Evolutionary conservation across 495 filamentous ascomycete genomes (phyloP).

Genomic region (Penicillium parvum): DNA sequence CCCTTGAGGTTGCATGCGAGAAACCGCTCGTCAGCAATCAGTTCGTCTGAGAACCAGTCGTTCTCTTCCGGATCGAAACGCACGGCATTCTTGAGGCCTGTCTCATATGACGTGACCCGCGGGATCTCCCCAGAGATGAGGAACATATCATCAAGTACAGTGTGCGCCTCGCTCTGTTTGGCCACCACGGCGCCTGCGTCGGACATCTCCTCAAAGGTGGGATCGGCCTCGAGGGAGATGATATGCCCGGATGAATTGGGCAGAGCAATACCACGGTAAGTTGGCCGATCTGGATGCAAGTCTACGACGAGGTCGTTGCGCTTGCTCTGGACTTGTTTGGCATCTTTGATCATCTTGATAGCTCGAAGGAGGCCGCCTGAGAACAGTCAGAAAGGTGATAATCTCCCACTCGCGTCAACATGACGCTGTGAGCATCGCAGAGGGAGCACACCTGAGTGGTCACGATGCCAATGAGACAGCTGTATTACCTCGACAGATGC

Average conservation of each 20-base stretch:
- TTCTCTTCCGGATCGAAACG: slow-evolving; percentile 40
- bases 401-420: neutral
- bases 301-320: slow-evolving; percentile 40
- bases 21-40: slow-evolving; percentile 56
- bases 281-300: slow-evolving; percentile 52
- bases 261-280: slow-evolving; percentile 48
- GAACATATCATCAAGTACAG: slow-evolving; percentile 52
- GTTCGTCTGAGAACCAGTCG: slow-evolving; percentile 52
- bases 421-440: neutral
- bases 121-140: slow-evolving; percentile 57
- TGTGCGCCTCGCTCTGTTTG: slow-evolving; percentile 45
- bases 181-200: slow-evolving; percentile 42
- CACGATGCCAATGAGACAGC: slow-evolving; percentile 67
- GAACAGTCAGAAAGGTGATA: slow-evolving; percentile 4
- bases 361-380: slow-evolving; percentile 46
- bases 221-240: slow-evolving; percentile 55
- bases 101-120: slow-evolving; percentile 50
- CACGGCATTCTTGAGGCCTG: slow-evolving; percentile 46
- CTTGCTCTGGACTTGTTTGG: slow-evolving; percentile 31
- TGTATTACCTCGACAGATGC: slow-evolving; percentile 71
- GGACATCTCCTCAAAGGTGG: slow-evolving; percentile 50
- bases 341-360: slow-evolving; percentile 45
- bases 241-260: slow-evolving; percentile 37
- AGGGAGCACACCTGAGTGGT: slow-evolving; percentile 46
- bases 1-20: slow-evolving; percentile 57